phyloP scores from a whole-genome alignment of 768 basidiomycete genomes.

The Pleurotus giganteus region DNA sequence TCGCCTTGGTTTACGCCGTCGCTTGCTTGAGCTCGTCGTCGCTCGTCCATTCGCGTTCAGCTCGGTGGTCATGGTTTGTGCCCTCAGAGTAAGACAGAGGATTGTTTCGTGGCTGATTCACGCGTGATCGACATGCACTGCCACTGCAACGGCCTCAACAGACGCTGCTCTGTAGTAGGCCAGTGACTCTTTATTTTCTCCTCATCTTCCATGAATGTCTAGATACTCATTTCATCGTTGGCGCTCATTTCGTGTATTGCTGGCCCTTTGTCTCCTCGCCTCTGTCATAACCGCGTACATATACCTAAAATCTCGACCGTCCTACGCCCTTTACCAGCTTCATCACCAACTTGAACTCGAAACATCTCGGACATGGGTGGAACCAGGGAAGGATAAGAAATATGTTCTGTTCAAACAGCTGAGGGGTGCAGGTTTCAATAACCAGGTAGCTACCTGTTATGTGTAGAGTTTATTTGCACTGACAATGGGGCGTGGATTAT shows the following conservation, averaged over 20 bases:
- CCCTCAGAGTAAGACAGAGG: neutral
- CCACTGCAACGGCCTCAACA: too few species aligned
- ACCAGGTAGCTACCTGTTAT: conserved; percentile 32
- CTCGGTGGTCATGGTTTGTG: conserved; percentile 1
- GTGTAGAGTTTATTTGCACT: neutral
- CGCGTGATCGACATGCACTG: too few species aligned
- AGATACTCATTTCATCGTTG: conserved; percentile 12
- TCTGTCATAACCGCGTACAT: conserved; percentile 27
- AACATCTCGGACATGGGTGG: conserved; percentile 26
- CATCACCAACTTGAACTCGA: conserved; percentile 28
- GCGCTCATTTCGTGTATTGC: conserved; percentile 19
- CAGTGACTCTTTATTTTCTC: neutral
- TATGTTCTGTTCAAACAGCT: conserved; percentile 45
- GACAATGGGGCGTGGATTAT: neutral
- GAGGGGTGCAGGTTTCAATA: conserved; percentile 49
- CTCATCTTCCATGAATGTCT: conserved; percentile 1
- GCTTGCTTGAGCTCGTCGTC: conserved; percentile 21
- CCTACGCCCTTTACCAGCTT: conserved; percentile 34
- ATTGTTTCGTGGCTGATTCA: too few species aligned
- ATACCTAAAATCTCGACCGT: conserved; percentile 33
- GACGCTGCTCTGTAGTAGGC: neutral
- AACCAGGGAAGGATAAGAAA: conserved; percentile 23
- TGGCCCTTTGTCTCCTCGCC: conserved; percentile 13
- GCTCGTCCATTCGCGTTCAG: conserved; percentile 10
- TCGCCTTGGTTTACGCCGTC: conserved; percentile 28